Percentiles rank a stretch among this genome's conserved stretches.
Evolutionary conservation across 768 basidiomycete genomes (phyloP).

Genomic region (Kwoniella botswanensis): DNA sequence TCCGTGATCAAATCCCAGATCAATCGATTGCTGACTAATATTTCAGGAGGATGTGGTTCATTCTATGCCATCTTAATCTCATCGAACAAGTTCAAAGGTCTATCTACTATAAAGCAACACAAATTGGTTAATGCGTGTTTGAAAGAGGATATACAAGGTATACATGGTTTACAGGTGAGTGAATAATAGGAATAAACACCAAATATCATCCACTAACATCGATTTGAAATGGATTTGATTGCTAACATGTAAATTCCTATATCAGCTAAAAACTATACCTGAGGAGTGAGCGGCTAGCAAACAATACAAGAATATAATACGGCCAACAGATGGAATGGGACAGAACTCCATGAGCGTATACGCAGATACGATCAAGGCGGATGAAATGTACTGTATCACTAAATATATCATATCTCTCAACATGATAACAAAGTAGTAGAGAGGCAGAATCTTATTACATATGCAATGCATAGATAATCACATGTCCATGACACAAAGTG

Average conservation of each 20-base stretch:
- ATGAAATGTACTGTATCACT: too few relatives aligned
- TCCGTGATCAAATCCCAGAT: not conserved
- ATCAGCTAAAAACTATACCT: conserved; percentile 48
- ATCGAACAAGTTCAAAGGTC: conserved; percentile 80
- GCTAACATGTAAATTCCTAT: conserved; percentile 1
- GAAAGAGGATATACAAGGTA: conserved; percentile 85
- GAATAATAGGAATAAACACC: too few relatives aligned
- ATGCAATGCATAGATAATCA: not conserved
- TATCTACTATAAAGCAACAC: conserved; percentile 91
- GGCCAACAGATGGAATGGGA: not conserved
- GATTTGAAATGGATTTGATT: not conserved
- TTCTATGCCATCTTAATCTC: conserved; percentile 93
- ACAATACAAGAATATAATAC: too few relatives aligned
- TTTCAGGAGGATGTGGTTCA: conserved; percentile 88
- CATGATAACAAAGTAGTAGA: too few relatives aligned
- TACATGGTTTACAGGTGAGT: conserved; percentile 90
- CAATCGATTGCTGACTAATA: conserved; percentile 12
- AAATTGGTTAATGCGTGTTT: conserved; percentile 81
- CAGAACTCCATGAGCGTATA: not conserved
- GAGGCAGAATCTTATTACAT: too few relatives aligned
- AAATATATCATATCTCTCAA: too few relatives aligned
- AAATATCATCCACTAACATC: too few relatives aligned
- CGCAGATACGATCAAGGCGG: too few relatives aligned
- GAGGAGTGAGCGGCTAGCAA: conserved; percentile 25
- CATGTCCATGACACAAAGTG: not conserved